Conservation (phyloP, 768 basidiomycete species). For the Pleurotus djamor region DNA sequence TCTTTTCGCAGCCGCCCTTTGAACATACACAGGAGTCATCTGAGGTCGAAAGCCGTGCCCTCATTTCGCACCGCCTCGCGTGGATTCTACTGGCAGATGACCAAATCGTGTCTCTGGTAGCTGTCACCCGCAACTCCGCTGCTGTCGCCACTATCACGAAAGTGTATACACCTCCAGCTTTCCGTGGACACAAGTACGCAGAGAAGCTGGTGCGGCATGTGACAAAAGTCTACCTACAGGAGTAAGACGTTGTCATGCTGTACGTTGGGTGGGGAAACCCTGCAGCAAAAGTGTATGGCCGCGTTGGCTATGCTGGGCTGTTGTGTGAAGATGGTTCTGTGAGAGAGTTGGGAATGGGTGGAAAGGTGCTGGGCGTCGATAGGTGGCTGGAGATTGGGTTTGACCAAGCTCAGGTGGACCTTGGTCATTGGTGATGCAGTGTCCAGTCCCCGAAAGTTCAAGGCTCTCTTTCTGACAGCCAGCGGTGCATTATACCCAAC, state of each 20-base stretch:
- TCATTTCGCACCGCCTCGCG: conserved; percentile 45
- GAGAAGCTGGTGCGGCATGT: conserved; percentile 60
- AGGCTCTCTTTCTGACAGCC: no score
- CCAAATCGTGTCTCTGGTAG: conserved; percentile 64
- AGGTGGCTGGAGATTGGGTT: conserved; percentile 57
- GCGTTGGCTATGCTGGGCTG: conserved; percentile 67
- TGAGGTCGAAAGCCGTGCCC: conserved; percentile 41
- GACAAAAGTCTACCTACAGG: conserved; percentile 43
- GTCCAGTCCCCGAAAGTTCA: background rate
- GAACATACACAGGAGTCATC: conserved; percentile 39
- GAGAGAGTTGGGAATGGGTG: background rate
- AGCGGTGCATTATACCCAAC: no score
- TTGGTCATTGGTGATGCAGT: conserved; percentile 47
- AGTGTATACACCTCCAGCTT: conserved; percentile 58
- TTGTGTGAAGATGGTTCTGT: background rate
- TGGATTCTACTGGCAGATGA: conserved; percentile 61
- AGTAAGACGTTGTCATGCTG: conserved; percentile 52
- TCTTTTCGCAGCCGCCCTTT: conserved; percentile 50
- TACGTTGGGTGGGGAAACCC: conserved; percentile 62
- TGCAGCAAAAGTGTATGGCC: conserved; percentile 54
- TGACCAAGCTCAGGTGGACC: conserved; percentile 24
- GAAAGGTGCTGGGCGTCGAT: conserved; percentile 35
- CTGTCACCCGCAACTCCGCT: conserved; percentile 59
- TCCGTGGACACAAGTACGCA: conserved; percentile 56
- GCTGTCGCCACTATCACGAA: conserved; percentile 67